phyloP scores from a whole-genome alignment of 1,284 basidiomycete species.

The Trichosporon sp. region DNA sequence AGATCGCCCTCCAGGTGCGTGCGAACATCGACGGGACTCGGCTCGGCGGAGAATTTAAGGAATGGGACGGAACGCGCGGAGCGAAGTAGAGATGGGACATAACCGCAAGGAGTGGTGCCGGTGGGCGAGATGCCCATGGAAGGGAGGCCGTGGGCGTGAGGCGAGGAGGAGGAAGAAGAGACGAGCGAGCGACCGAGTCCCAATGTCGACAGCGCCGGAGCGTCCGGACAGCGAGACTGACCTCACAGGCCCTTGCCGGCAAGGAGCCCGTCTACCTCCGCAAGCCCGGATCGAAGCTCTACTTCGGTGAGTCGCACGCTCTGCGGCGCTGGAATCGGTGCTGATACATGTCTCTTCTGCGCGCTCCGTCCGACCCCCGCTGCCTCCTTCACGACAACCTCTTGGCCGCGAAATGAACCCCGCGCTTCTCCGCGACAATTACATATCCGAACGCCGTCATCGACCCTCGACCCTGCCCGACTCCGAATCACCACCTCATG shows the following conservation, averaged over 20 bases:
- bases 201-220: not conserved
- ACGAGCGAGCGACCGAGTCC: not conserved
- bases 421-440: constrained; percentile 1
- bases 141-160: not conserved
- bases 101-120: not conserved
- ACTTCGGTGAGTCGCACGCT: constrained; percentile 39
- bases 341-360: constrained; percentile 7
- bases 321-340: not conserved
- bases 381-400: not conserved
- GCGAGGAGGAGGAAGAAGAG: not conserved
- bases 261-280: constrained; percentile 44
- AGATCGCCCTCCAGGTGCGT: constrained; percentile 44
- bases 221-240: not conserved
- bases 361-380: not conserved
- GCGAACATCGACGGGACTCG: not conserved
- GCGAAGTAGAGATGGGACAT: not conserved
- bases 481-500: not conserved
- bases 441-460: not conserved
- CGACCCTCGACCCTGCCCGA: constrained; percentile 3
- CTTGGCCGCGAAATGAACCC: not conserved
- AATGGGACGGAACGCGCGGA: not conserved
- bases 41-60: not conserved
- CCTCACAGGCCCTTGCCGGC: constrained; percentile 28
- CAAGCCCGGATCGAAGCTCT: constrained; percentile 39
- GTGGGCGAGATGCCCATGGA: not conserved